These are phyloP conservation scores for Aquanectria penicillioides DNA, from an alignment of 2,329 filamentous ascomycete genomes.

Conservation along the genomic window DNA sequence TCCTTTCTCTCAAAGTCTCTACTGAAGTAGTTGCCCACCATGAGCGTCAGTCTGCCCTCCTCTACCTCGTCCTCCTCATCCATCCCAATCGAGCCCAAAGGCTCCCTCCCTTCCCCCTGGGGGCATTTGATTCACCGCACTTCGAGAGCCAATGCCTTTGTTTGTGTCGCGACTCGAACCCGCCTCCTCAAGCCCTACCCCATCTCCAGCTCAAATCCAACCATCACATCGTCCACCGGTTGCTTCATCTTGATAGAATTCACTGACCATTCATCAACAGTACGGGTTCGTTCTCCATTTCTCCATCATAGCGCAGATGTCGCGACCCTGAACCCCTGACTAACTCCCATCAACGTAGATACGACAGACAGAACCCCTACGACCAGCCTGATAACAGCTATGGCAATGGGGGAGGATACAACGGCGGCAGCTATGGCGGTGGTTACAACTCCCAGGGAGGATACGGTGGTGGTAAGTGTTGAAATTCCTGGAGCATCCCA, in stretches of 20 bases:
- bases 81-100: slow-evolving; percentile 10
- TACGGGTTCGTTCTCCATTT: slow-evolving; percentile 61
- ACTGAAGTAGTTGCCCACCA: slow-evolving; percentile 37
- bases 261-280: slow-evolving; percentile 51
- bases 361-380: slow-evolving; percentile 68
- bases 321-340: slow-evolving; percentile 26
- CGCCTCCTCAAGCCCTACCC: not conserved
- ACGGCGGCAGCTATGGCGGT: slow-evolving; percentile 31
- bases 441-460: slow-evolving; percentile 46
- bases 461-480: slow-evolving; percentile 45
- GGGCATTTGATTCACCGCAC: not conserved
- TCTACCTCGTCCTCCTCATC: slow-evolving; percentile 22
- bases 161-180: not conserved
- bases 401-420: slow-evolving; percentile 6
- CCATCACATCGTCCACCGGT: not conserved
- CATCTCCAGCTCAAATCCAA: not conserved
- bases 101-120: not conserved
- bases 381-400: slow-evolving; percentile 60
- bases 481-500: not conserved
- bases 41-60: slow-evolving; percentile 45
- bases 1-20: slow-evolving; percentile 17
- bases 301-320: slow-evolving; percentile 19
- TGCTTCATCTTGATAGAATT: slow-evolving; percentile 16
- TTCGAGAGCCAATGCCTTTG: not conserved
- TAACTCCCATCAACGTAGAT: slow-evolving; percentile 55